A percentile compares a stretch with the other conserved stretches of the same genome.
These are phyloP conservation scores for Oidiodendron maius DNA, from an alignment of 495 filamentous ascomycete species.

Conservation along the genomic window DNA sequence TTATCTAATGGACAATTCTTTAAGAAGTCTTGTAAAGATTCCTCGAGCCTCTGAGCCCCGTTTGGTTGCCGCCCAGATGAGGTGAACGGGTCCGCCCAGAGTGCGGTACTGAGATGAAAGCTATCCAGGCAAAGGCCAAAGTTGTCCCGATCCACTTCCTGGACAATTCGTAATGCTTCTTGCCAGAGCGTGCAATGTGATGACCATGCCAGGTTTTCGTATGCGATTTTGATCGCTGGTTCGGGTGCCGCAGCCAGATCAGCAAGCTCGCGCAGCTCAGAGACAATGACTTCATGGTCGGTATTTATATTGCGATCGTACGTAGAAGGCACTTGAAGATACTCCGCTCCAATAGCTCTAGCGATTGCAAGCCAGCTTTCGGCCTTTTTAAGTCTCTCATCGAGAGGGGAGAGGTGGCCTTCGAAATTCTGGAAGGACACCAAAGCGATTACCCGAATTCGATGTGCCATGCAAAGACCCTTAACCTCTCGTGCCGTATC, in stretches of 20 bases:
- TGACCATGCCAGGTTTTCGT: constrained; percentile 70
- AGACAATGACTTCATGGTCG: constrained; percentile 51
- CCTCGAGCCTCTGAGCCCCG: constrained; percentile 49
- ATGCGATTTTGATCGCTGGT: constrained; percentile 61
- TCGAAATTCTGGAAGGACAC: no score
- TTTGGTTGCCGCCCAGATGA: constrained; percentile 44
- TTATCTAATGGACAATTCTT: constrained; percentile 53
- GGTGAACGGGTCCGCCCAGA: constrained; percentile 63
- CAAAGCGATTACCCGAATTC: no score
- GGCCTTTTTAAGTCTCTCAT: constrained; percentile 54
- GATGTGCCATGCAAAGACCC: no score
- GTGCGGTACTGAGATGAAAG: constrained; percentile 68
- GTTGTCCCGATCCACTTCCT: constrained; percentile 59
- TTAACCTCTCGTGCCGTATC: no score
- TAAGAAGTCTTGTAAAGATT: constrained; percentile 51
- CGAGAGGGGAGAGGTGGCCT: constrained; percentile 30
- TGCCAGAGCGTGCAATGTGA: constrained; percentile 69
- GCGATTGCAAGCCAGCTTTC: constrained; percentile 64
- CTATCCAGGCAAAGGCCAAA: constrained; percentile 78
- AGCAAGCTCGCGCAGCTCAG: constrained; percentile 58
- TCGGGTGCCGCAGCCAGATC: constrained; percentile 59
- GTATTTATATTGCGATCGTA: constrained; percentile 47
- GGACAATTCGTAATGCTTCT: constrained; percentile 58
- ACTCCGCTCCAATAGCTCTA: constrained; percentile 55
- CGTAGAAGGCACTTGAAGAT: constrained; percentile 68